Percentiles rank a stretch among this genome's conserved stretches.
phyloP scores from a whole-genome alignment of 306 rosid genomes.

The Alnus glutinosa region DNA sequence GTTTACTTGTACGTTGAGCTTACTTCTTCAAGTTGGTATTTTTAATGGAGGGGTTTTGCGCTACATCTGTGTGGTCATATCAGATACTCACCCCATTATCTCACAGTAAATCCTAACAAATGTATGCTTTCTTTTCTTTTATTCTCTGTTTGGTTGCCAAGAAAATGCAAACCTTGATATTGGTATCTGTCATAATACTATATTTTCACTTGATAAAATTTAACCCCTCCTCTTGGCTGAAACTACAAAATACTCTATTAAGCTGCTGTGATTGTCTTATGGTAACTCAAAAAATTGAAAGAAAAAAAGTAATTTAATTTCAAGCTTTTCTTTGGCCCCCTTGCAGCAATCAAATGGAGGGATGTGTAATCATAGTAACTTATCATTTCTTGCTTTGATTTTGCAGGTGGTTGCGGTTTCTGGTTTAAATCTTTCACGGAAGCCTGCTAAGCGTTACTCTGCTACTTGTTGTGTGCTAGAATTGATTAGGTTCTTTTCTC shows the following conservation, averaged over 20 bases:
- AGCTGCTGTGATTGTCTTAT: neutral
- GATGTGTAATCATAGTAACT: neutral
- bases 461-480: neutral
- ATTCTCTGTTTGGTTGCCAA: constrained; percentile 33
- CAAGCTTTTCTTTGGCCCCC: neutral
- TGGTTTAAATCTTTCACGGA: constrained; percentile 11
- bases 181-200: neutral
- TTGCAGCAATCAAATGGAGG: neutral
- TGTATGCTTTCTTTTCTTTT: constrained; percentile 26
- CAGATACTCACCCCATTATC: constrained; percentile 11
- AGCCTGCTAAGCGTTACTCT: neutral
- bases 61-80: constrained; percentile 34
- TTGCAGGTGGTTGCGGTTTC: constrained; percentile 29
- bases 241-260: neutral
- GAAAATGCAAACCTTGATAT: constrained; percentile 21
- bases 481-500: constrained; percentile 16
- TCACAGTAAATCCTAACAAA: neutral
- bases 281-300: constrained; percentile 5
- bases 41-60: constrained; percentile 8
- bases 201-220: neutral
- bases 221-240: neutral
- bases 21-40: constrained; percentile 39
- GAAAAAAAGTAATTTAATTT: neutral
- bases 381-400: constrained; percentile 20
- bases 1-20: constrained; percentile 34